Evolutionary conservation across 306 rosid genomes (phyloP).

Genomic region (Adenanthera pavonina): DNA sequence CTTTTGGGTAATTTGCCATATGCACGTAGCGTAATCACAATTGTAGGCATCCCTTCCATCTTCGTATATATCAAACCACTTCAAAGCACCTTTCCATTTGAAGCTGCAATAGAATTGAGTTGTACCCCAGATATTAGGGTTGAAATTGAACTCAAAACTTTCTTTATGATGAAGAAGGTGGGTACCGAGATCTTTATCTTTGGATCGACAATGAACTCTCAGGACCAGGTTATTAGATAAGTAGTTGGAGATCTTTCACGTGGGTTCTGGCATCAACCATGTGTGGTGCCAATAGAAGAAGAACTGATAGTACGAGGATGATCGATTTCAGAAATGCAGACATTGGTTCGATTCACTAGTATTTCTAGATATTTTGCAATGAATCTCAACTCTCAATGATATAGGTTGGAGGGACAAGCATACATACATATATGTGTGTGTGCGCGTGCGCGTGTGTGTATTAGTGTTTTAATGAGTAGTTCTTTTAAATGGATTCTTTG

Average conservation of each 20-base stretch:
- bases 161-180: not conserved
- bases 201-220: not conserved
- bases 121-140: not conserved
- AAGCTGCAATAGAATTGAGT: constrained; percentile 2
- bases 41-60: not conserved
- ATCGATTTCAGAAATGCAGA: not conserved
- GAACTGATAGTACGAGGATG: not conserved
- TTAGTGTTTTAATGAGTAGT: not conserved
- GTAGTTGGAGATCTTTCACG: not conserved
- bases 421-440: not conserved
- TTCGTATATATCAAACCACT: constrained; percentile 3
- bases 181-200: not conserved
- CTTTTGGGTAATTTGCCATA: not conserved
- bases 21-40: not conserved
- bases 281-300: not conserved
- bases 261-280: not conserved
- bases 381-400: not conserved
- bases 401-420: not conserved
- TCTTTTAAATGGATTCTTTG: not conserved
- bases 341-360: not conserved
- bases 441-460: not conserved
- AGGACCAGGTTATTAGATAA: not conserved
- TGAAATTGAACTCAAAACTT: not conserved
- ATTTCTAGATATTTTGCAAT: not conserved
- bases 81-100: not conserved